Evolutionary conservation across 2,329 filamentous ascomycete species (phyloP).

Genomic region (Bipolaris victoriae): DNA sequence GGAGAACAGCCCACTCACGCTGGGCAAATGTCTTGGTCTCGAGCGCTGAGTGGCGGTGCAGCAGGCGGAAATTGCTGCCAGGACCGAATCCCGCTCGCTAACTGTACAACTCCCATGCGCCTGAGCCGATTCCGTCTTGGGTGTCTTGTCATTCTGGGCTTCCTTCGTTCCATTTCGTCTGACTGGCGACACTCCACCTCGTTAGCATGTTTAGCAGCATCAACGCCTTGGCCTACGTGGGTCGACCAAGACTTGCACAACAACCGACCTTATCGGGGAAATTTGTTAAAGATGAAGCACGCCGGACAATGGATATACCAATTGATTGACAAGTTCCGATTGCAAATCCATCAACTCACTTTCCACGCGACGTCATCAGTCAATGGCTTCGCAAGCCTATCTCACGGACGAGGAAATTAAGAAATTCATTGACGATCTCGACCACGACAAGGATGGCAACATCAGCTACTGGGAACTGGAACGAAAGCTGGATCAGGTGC

Average conservation of each 20-base stretch:
- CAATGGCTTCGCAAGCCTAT: slow-evolving; percentile 35
- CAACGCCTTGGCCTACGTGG: slow-evolving; percentile 40
- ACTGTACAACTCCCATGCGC: slow-evolving; percentile 11
- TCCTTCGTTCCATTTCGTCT: slow-evolving; percentile 16
- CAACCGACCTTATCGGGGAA: slow-evolving; percentile 4
- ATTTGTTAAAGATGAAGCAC: slow-evolving; percentile 6
- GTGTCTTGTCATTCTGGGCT: slow-evolving; percentile 33
- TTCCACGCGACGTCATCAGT: neutral
- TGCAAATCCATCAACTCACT: neutral
- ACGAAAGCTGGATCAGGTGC: slow-evolving; percentile 59
- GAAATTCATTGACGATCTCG: slow-evolving; percentile 60
- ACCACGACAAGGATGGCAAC: slow-evolving; percentile 59
- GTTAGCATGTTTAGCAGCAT: slow-evolving; percentile 12
- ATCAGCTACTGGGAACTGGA: slow-evolving; percentile 62
- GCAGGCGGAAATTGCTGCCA: slow-evolving; percentile 7
- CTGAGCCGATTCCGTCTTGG: slow-evolving; percentile 31
- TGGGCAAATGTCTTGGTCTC: slow-evolving; percentile 18
- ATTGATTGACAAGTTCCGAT: neutral
- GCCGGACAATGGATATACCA: slow-evolving; percentile 2
- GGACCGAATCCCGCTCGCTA: slow-evolving; percentile 23
- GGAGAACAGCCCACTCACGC: neutral
- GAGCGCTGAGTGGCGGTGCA: slow-evolving; percentile 9
- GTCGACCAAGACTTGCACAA: slow-evolving; percentile 16
- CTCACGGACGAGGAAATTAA: slow-evolving; percentile 58
- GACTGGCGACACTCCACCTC: slow-evolving; percentile 13